Conservation (phyloP, 345 rosid species). For the Hibiscus trionum region DNA sequence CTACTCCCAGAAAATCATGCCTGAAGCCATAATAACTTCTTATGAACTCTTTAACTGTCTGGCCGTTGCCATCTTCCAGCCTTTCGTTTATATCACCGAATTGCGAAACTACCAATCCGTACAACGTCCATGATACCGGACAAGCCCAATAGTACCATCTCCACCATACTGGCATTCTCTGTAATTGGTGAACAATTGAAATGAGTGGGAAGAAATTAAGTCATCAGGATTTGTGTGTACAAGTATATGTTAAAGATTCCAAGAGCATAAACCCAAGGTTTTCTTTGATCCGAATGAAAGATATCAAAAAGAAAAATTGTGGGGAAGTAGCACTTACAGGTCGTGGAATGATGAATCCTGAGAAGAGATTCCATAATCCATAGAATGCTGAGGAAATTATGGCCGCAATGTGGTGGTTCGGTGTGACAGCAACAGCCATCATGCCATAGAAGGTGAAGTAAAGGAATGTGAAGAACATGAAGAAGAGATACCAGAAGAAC, state of each 20-base stretch:
- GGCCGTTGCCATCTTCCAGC: background rate
- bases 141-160: conserved; percentile 44
- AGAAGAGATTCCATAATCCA: conserved; percentile 50
- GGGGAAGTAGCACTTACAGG: conserved; percentile 24
- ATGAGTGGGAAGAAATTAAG: no score
- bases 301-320: background rate
- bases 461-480: conserved; percentile 46
- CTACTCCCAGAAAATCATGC: conserved; percentile 15
- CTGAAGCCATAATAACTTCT: conserved; percentile 5
- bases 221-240: no score
- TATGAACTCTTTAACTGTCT: conserved; percentile 16
- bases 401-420: conserved; percentile 51
- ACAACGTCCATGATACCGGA: conserved; percentile 43
- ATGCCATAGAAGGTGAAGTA: conserved; percentile 70
- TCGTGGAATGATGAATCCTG: conserved; percentile 60
- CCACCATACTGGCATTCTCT: conserved; percentile 18
- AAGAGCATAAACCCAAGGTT: no score
- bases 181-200: background rate
- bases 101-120: conserved; percentile 41
- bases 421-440: conserved; percentile 65
- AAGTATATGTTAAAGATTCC: background rate
- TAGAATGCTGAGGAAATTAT: conserved; percentile 46
- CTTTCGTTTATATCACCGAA: conserved; percentile 20
- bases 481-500: conserved; percentile 62
- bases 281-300: background rate